Percentiles rank a stretch among this genome's conserved stretches.
phyloP scores from a whole-genome alignment of 805 yeast species.

The Phaffomyces opuntiae region DNA sequence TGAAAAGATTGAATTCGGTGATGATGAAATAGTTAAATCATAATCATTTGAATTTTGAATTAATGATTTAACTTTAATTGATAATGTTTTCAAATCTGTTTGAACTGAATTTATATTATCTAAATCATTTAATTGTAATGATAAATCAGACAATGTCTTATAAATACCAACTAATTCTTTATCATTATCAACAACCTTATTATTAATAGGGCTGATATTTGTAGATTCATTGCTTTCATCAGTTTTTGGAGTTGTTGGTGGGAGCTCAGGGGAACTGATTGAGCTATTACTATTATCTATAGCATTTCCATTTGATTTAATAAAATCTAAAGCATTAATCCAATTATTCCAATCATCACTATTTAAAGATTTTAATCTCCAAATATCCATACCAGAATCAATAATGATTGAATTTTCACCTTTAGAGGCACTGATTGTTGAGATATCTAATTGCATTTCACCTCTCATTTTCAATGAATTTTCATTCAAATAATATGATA shows the following conservation, averaged over 20 bases:
- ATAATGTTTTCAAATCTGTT: background rate
- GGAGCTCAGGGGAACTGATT: constrained; percentile 1
- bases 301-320: constrained; percentile 12
- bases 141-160: background rate
- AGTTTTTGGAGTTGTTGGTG: background rate
- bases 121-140: constrained; percentile 4
- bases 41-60: background rate
- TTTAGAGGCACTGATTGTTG: constrained; percentile 76
- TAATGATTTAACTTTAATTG: constrained; percentile 4
- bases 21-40: constrained; percentile 4
- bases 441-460: constrained; percentile 77
- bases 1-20: constrained; percentile 32
- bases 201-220: too few species aligned
- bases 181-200: background rate
- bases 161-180: background rate
- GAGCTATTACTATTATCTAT: background rate
- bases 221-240: background rate
- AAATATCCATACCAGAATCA: constrained; percentile 92
- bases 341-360: constrained; percentile 67
- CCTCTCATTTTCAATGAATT: constrained; percentile 76
- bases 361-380: constrained; percentile 74
- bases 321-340: constrained; percentile 67
- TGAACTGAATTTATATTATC: background rate
- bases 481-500: constrained; percentile 72
- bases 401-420: constrained; percentile 63